Base-by-base conservation (phyloP, 1,139 yeast species). In the Hanseniaspora sp. region DNA sequence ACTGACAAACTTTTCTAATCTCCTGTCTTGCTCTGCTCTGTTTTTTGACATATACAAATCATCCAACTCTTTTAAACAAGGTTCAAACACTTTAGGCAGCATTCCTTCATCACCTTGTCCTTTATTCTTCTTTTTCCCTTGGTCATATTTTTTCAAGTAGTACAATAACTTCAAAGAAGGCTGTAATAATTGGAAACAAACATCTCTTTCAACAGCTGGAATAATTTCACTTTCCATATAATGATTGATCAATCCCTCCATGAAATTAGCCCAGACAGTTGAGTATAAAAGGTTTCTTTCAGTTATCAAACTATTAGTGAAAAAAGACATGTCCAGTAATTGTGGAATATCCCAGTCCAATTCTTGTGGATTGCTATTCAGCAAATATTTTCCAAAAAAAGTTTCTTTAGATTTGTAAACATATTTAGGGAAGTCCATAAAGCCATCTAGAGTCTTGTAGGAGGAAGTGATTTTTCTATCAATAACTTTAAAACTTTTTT, bases 211-310 rank as follows among this genome's bases (percentile, higher is more conserved):
- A 7, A 69, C 66, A 31, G 60, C 63, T 3, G 70, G 69, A 5
- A 66, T 67, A 35, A 67, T 67, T 7, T 64, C 61, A 48, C 63
- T 63, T 46, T 67, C 69, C 57, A 67, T 54, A 55, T 66, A 66
- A 54, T 67, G 69, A 48, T 67, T 67, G 17, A 67, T 67, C 47
- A 67, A 55, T 7, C 69, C 69, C 55, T 67, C 70, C 69, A 66
- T 67, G 49, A 67, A 67, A 51, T 67, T 66, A 5, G 70, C 69
- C 70, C 70, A 67, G 18, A 66, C 65, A 3, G 69, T 64, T 11
- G 69, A 65, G 56, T 64, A 65, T 1, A 67, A 67, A 51, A 65
- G 64, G 52, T 67, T 65, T 53, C 66, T 68, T 53, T 66, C 68
- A 48, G 42, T 46, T 15, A 46, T 46, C 30, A 35, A 23, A n/a